These are phyloP conservation scores for Paramecium bursaria DNA, from an alignment of 73 alveolate genomes.

Conservation along the genomic window DNA sequence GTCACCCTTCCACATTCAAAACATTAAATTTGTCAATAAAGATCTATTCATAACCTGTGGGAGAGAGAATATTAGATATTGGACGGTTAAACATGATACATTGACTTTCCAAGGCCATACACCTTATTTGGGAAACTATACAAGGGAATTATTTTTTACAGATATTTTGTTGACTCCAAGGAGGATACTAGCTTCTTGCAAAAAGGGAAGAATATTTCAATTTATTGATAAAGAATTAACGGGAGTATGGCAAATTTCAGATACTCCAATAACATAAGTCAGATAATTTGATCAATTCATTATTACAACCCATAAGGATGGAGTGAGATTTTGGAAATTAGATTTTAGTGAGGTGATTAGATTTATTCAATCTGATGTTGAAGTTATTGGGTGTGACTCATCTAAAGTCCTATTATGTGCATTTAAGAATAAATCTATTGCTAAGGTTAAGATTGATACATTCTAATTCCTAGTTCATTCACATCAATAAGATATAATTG, in stretches of 20 bases:
- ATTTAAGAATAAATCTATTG: constrained; percentile 40
- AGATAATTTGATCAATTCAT: constrained; percentile 2
- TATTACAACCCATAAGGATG: constrained; percentile 36
- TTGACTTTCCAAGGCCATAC: constrained; percentile 23
- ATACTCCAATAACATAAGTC: constrained; percentile 5
- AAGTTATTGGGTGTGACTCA: constrained; percentile 48
- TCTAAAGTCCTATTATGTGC: constrained; percentile 1
- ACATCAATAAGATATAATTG: constrained; percentile 36
- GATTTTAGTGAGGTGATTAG: constrained; percentile 37
- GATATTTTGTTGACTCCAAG: constrained; percentile 1
- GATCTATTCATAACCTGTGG: constrained; percentile 33
- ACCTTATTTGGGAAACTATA: constrained; percentile 56
- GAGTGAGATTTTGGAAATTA: constrained; percentile 20
- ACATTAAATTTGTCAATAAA: constrained; percentile 10
- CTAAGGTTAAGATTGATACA: background rate
- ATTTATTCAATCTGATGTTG: constrained; percentile 26
- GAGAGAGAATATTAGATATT: constrained; percentile 30
- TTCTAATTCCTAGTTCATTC: constrained; percentile 42
- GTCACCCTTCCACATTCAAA: constrained; percentile 19
- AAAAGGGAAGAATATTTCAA: constrained; percentile 40
- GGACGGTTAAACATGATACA: constrained; percentile 12
- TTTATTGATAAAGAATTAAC: constrained; percentile 43
- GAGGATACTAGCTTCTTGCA: constrained; percentile 49
- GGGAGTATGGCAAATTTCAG: constrained; percentile 48
- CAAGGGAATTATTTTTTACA: constrained; percentile 46